These are phyloP conservation scores for Coemansia sp. DNA, from an alignment of 192 early-diverging fungal species.

Conservation along the genomic window DNA sequence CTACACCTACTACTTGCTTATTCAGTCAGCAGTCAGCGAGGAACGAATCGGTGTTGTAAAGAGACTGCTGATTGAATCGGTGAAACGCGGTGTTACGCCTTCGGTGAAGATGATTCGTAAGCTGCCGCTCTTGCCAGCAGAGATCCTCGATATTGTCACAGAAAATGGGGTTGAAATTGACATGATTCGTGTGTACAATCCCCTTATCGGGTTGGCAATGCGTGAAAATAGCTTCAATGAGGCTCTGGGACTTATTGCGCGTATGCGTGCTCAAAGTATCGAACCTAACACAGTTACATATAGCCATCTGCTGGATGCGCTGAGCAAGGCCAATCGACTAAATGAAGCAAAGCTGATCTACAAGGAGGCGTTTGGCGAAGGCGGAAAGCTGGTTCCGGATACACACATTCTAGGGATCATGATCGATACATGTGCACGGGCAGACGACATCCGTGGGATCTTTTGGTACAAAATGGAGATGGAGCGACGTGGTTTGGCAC, in stretches of 20 bases:
- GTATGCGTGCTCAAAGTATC: slow-evolving; percentile 29
- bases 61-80: slow-evolving; percentile 17
- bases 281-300: slow-evolving; percentile 45
- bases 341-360: slow-evolving; percentile 43
- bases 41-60: slow-evolving; percentile 18
- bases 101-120: slow-evolving; percentile 21
- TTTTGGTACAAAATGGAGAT: slow-evolving; percentile 35
- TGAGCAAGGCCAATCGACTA: slow-evolving; percentile 42
- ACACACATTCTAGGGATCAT: slow-evolving; percentile 43
- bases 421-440: slow-evolving; percentile 45
- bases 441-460: slow-evolving; percentile 28
- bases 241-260: slow-evolving; percentile 35
- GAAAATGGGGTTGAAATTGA: slow-evolving; percentile 13
- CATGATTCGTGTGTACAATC: slow-evolving; percentile 41
- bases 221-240: slow-evolving; percentile 34
- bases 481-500: slow-evolving; percentile 15
- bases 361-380: slow-evolving; percentile 12
- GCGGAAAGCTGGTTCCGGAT: slow-evolving; percentile 28
- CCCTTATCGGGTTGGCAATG: slow-evolving; percentile 33
- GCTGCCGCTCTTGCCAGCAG: slow-evolving; percentile 23
- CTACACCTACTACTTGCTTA: slow-evolving; percentile 33
- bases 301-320: slow-evolving; percentile 41
- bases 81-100: slow-evolving; percentile 27
- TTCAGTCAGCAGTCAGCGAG: slow-evolving; percentile 27
- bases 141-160: slow-evolving; percentile 27